A percentile compares a stretch with the other conserved stretches of the same genome.
phyloP scores from a whole-genome alignment of 1,284 basidiomycete genomes.

The Tilletia walkeri region DNA sequence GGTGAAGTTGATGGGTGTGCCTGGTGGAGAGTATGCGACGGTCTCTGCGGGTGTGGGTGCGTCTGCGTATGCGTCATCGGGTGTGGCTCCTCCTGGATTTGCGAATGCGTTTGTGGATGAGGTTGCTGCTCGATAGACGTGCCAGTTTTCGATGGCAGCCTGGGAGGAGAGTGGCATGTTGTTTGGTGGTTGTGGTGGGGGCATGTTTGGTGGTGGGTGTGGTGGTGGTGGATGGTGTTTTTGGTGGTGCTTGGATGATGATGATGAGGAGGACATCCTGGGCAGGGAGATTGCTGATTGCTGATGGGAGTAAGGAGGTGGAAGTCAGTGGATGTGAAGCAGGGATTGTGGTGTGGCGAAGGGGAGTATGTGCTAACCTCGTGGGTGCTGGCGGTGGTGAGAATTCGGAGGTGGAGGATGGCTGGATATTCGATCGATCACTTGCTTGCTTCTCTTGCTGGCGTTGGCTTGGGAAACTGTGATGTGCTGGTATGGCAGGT shows the following conservation, averaged over 20 bases:
- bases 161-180: not conserved
- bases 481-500: too few relatives aligned
- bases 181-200: not conserved
- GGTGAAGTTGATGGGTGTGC: slow-evolving; percentile 8
- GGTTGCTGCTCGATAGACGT: slow-evolving; percentile 13
- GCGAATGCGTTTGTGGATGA: slow-evolving; percentile 1
- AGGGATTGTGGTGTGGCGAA: too few relatives aligned
- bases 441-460: too few relatives aligned
- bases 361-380: too few relatives aligned
- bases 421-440: too few relatives aligned
- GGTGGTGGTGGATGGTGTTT: not conserved
- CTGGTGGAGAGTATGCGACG: not conserved
- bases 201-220: not conserved
- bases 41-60: slow-evolving; percentile 12
- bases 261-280: too few relatives aligned
- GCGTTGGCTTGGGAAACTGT: too few relatives aligned
- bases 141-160: slow-evolving; percentile 14
- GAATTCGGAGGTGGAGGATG: not conserved
- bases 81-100: slow-evolving; percentile 3
- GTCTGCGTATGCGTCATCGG: slow-evolving; percentile 3
- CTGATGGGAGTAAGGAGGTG: too few relatives aligned
- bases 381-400: not conserved
- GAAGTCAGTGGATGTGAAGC: too few relatives aligned
- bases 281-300: too few relatives aligned
- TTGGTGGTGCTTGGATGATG: too few relatives aligned